Conservation (phyloP, 1,284 basidiomycete genomes). For the Ustilago tritici region DNA sequence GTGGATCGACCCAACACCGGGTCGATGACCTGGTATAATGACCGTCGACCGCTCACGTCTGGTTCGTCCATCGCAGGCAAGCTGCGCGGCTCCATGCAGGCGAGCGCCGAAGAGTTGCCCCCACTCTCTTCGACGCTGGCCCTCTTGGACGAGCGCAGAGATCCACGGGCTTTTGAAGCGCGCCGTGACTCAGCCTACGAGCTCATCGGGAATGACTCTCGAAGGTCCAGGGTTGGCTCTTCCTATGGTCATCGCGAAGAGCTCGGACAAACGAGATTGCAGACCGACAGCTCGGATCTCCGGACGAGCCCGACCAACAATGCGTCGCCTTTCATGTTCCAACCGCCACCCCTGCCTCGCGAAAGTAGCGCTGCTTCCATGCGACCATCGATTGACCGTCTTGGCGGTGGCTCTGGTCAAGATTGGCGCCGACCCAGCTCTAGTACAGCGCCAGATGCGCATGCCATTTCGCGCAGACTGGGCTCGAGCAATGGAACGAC, state of each 20-base stretch:
- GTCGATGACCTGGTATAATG: conserved; percentile 18
- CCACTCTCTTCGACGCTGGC: conserved; percentile 36
- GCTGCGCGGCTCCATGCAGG: conserved; percentile 21
- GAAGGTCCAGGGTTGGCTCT: conserved; percentile 26
- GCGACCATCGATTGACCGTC: conserved; percentile 30
- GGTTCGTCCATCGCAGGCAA: conserved; percentile 28
- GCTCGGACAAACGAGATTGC: conserved; percentile 25
- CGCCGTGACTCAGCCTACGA: conserved; percentile 37
- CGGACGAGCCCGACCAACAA: conserved; percentile 50
- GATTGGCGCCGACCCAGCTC: conserved; percentile 50
- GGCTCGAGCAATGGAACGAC: conserved; percentile 34
- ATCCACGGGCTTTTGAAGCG: conserved; percentile 19
- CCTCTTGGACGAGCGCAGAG: conserved; percentile 34
- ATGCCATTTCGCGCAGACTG: conserved; percentile 37
- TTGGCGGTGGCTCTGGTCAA: conserved; percentile 16
- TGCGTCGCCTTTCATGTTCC: conserved; percentile 62
- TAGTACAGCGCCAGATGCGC: conserved; percentile 47
- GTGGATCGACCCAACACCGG: conserved; percentile 14
- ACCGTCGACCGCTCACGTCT: conserved; percentile 45
- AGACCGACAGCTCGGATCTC: conserved; percentile 50
- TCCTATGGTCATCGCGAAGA: conserved; percentile 27
- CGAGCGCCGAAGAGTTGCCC: conserved; percentile 26
- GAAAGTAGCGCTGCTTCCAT: conserved; percentile 29
- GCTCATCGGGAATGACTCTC: conserved; percentile 11
- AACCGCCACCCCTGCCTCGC: conserved; percentile 53